A percentile compares a stretch with the other conserved stretches of the same genome.
Conservation (phyloP, 257 asterid species). For the Jacaranda copaia region DNA sequence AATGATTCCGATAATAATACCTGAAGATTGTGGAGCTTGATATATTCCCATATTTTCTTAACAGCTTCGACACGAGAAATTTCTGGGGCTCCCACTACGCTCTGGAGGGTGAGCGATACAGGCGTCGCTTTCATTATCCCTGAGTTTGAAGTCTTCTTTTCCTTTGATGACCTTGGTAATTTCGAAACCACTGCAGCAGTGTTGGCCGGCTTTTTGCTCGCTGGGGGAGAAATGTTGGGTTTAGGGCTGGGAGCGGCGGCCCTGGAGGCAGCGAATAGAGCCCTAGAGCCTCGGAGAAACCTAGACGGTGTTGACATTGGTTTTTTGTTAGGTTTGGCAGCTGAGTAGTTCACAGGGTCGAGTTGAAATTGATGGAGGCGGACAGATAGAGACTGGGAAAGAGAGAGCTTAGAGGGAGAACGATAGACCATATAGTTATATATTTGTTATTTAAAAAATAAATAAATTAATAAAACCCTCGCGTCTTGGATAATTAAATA, state of each 20-base stretch:
- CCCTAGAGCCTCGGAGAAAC: conserved; percentile 49
- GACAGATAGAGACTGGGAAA: background rate
- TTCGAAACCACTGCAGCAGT: conserved; percentile 42
- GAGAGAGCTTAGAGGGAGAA: background rate
- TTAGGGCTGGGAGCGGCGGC: conserved; percentile 43
- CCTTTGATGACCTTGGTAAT: conserved; percentile 33
- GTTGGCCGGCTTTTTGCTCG: conserved; percentile 39
- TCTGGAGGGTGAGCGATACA: conserved; percentile 55
- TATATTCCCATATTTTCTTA: conserved; percentile 67
- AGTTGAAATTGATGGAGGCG: conserved; percentile 31
- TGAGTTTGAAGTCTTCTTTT: conserved; percentile 28
- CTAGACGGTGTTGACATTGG: conserved; percentile 49
- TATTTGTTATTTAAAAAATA: no score
- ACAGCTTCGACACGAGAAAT: conserved; percentile 60
- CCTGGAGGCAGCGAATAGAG: conserved; percentile 47
- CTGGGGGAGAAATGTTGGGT: conserved; percentile 38
- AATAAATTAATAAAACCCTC: no score
- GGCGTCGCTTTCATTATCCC: conserved; percentile 50
- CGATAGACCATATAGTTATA: no score
- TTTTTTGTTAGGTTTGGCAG: conserved; percentile 17
- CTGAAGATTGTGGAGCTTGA: conserved; percentile 68
- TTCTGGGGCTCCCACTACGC: conserved; percentile 58
- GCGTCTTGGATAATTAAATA: no score
- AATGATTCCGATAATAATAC: conserved; percentile 30
- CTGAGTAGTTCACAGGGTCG: conserved; percentile 8